A percentile compares a stretch with the other conserved stretches of the same genome.
phyloP scores from a whole-genome alignment of 176 grass and related monocot species.

The Olyra latifolia region DNA sequence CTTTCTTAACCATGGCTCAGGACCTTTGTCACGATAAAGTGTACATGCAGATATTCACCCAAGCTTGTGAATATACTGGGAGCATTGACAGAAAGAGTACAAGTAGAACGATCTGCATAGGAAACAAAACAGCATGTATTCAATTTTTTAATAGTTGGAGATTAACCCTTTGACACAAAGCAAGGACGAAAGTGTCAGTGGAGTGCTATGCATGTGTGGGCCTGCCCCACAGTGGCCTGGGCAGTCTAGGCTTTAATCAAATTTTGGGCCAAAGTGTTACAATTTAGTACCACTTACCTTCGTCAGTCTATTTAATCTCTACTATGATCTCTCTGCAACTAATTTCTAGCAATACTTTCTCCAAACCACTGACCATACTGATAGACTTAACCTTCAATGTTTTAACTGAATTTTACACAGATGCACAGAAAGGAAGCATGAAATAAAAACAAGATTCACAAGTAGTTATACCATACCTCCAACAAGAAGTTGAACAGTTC shows the following conservation, averaged over 20 bases:
- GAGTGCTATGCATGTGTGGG: too few species aligned
- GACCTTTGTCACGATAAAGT: conserved; percentile 86
- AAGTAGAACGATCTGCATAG: conserved; percentile 70
- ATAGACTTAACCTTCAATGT: neutral
- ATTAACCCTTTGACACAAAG: neutral
- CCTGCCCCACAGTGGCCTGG: too few species aligned
- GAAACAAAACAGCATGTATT: conserved; percentile 24
- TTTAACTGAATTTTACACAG: conserved; percentile 5
- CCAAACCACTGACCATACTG: neutral
- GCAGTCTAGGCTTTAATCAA: too few species aligned
- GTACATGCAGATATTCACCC: conserved; percentile 70
- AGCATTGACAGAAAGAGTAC: conserved; percentile 65
- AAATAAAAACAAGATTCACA: neutral
- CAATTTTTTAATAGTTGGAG: neutral
- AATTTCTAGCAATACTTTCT: neutral
- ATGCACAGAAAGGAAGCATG: neutral
- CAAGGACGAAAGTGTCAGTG: too few species aligned
- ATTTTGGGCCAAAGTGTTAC: too few species aligned
- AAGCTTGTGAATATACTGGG: conserved; percentile 58
- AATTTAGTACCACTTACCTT: neutral
- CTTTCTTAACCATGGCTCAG: conserved; percentile 76
- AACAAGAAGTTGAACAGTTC: conserved; percentile 85
- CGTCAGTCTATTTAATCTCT: neutral
- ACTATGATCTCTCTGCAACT: neutral
- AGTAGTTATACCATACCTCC: conserved; percentile 57